Evolutionary conservation across 2,329 filamentous ascomycete species (phyloP).

Genomic region (Colletotrichum sansevieriae): DNA sequence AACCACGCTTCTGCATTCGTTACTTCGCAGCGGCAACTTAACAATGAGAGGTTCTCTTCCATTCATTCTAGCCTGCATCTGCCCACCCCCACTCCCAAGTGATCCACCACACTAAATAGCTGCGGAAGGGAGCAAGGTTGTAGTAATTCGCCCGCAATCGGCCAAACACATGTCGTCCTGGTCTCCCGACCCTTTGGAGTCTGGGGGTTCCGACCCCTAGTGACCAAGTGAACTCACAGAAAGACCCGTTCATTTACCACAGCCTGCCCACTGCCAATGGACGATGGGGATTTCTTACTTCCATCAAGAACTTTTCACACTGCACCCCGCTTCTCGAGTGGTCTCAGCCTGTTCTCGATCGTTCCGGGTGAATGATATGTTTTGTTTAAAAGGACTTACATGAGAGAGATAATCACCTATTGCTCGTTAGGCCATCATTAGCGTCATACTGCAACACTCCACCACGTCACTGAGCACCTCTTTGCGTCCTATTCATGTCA

Average conservation of each 20-base stretch:
- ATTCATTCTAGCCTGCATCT: background rate
- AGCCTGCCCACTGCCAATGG: slow-evolving; percentile 28
- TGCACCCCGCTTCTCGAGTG: slow-evolving; percentile 22
- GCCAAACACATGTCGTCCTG: slow-evolving; percentile 11
- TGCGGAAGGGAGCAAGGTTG: slow-evolving; percentile 8
- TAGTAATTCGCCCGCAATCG: slow-evolving; percentile 9
- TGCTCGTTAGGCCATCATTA: background rate
- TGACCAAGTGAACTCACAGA: slow-evolving; percentile 17
- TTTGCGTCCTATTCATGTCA: slow-evolving; percentile 11
- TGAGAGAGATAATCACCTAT: background rate
- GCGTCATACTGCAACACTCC: background rate
- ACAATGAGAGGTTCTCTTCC: background rate
- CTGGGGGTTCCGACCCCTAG: background rate
- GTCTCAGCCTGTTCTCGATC: background rate
- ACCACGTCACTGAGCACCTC: background rate
- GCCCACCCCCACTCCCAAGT: background rate
- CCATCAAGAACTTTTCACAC: background rate
- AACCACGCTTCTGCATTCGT: slow-evolving; percentile 21
- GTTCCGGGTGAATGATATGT: slow-evolving; percentile 1
- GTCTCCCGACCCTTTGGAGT: slow-evolving; percentile 1
- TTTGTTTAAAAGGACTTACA: background rate
- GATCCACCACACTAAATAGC: slow-evolving; percentile 11
- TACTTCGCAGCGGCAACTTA: background rate
- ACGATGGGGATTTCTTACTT: background rate
- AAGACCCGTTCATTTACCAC: slow-evolving; percentile 18